phyloP scores from a whole-genome alignment of 257 asterid genomes.

The Rhazya stricta region DNA sequence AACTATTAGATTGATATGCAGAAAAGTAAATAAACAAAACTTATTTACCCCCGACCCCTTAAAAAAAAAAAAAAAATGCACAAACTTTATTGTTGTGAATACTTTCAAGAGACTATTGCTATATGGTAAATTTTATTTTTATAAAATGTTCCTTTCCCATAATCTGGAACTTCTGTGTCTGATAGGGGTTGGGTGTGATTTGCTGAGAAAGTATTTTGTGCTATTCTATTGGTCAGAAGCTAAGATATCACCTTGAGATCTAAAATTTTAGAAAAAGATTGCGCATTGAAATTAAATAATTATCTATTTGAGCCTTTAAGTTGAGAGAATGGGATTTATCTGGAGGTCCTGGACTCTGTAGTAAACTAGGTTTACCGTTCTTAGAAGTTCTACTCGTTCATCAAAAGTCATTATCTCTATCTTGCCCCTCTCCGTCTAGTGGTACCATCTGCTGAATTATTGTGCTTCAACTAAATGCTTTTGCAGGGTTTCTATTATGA shows the following conservation, averaged over 20 bases:
- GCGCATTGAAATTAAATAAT: not conserved
- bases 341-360: not conserved
- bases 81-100: not conserved
- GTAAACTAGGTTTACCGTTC: not conserved
- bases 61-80: not conserved
- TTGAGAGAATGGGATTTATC: not conserved
- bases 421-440: not conserved
- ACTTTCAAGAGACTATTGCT: not conserved
- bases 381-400: not conserved
- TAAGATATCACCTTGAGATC: not conserved
- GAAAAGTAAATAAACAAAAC: not conserved
- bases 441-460: slow-evolving; percentile 8
- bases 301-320: not conserved
- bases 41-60: not conserved
- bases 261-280: not conserved
- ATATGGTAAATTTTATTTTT: not conserved
- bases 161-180: not conserved
- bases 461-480: slow-evolving; percentile 22
- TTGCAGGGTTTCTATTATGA: slow-evolving; percentile 94
- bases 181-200: not conserved
- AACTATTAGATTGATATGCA: not conserved
- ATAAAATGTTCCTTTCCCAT: not conserved
- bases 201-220: not conserved
- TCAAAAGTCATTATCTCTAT: not conserved
- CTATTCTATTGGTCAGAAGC: not conserved